Percentiles rank a stretch among this genome's conserved stretches.
phyloP scores from a whole-genome alignment of 1,284 basidiomycete genomes.

The Vanrija humicola region DNA sequence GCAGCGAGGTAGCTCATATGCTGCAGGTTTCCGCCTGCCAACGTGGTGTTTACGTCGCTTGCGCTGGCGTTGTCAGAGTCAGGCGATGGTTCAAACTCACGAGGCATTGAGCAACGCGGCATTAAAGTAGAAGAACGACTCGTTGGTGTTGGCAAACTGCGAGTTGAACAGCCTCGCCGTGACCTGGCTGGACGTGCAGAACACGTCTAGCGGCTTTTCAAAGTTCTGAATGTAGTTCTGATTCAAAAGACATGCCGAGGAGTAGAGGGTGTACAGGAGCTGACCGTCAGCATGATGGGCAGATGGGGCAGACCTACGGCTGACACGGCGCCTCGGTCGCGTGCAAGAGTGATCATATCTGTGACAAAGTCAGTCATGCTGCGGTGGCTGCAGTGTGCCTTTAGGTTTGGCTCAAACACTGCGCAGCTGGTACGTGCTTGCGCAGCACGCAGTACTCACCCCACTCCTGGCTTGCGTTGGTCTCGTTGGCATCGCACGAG shows the following conservation, averaged over 20 bases:
- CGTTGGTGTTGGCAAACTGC: slow-evolving; percentile 59
- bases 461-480: slow-evolving; percentile 52
- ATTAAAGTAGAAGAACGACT: slow-evolving; percentile 57
- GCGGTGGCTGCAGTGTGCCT: neutral
- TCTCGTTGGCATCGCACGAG: slow-evolving; percentile 71
- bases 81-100: slow-evolving; percentile 49
- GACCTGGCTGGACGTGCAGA: slow-evolving; percentile 48
- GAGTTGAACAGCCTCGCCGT: slow-evolving; percentile 58
- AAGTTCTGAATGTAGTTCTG: slow-evolving; percentile 62
- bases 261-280: slow-evolving; percentile 71
- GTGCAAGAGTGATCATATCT: slow-evolving; percentile 77
- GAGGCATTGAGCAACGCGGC: slow-evolving; percentile 37
- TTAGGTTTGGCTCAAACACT: too few species aligned
- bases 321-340: slow-evolving; percentile 69
- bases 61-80: slow-evolving; percentile 15
- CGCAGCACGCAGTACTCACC: slow-evolving; percentile 41
- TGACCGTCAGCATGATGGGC: slow-evolving; percentile 33
- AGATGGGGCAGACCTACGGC: slow-evolving; percentile 54
- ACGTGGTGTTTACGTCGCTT: slow-evolving; percentile 54
- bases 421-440: neutral
- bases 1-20: slow-evolving; percentile 63
- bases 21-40: slow-evolving; percentile 46
- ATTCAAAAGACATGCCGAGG: slow-evolving; percentile 70
- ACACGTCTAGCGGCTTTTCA: slow-evolving; percentile 74
- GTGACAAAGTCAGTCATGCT: neutral